Evolutionary conservation across 1,139 yeast species (phyloP).

Genomic region (Candida anutae): DNA sequence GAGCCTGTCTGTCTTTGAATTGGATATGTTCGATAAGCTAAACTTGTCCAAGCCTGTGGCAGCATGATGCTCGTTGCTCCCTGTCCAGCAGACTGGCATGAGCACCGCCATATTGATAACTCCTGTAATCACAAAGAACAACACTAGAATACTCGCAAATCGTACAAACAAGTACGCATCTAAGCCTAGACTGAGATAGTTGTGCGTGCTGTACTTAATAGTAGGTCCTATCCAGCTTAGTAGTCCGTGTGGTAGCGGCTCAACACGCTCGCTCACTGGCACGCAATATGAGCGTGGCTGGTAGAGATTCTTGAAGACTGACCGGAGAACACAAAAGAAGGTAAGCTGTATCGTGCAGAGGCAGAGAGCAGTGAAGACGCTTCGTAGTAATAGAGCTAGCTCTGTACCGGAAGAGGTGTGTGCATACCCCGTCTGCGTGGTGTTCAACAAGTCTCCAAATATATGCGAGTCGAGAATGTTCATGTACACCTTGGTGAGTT

Average conservation of each 20-base stretch:
- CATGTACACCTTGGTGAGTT: constrained; percentile 7
- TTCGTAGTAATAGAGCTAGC: constrained; percentile 32
- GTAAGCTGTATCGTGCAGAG: constrained; percentile 46
- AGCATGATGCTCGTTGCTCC: constrained; percentile 21
- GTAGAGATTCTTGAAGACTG: constrained; percentile 40
- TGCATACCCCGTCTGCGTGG: constrained; percentile 52
- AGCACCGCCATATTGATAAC: constrained; percentile 44
- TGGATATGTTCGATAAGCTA: constrained; percentile 55
- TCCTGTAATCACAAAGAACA: constrained; percentile 45
- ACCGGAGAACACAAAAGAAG: constrained; percentile 44
- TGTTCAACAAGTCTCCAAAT: constrained; percentile 38
- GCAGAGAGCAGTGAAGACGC: constrained; percentile 43
- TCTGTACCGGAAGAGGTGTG: constrained; percentile 37
- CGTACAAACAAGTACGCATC: constrained; percentile 61
- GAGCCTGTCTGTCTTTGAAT: constrained; percentile 34
- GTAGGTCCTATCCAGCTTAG: constrained; percentile 45
- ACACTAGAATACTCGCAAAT: constrained; percentile 38
- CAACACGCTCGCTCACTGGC: constrained; percentile 30
- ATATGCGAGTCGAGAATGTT: constrained; percentile 9
- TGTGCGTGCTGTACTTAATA: constrained; percentile 27
- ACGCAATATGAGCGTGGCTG: constrained; percentile 48
- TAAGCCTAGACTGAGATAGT: constrained; percentile 45
- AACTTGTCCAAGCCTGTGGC: constrained; percentile 49
- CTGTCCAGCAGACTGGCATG: constrained; percentile 49
- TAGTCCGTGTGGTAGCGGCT: constrained; percentile 30